These are phyloP conservation scores for Podospora appendiculata DNA, from an alignment of 495 filamentous ascomycete genomes.

Conservation along the genomic window DNA sequence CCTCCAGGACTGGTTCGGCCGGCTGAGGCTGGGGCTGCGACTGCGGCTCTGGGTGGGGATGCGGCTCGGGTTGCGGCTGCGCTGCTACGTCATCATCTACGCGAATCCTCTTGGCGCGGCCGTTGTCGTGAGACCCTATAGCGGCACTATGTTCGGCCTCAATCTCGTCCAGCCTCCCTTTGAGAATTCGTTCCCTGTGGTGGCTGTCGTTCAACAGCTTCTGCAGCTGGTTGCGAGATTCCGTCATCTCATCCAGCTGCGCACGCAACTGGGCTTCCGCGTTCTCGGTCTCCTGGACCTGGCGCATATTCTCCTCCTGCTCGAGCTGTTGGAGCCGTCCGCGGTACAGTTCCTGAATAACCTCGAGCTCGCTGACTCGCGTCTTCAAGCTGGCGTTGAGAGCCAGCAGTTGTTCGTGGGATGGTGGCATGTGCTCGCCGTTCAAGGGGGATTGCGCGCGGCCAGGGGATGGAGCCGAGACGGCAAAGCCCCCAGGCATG, in stretches of 20 bases:
- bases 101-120: constrained; percentile 30
- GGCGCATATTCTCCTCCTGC: constrained; percentile 54
- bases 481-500: constrained; percentile 31
- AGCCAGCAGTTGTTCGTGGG: constrained; percentile 69
- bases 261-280: constrained; percentile 28
- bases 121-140: constrained; percentile 28
- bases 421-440: constrained; percentile 68
- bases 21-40: neutral
- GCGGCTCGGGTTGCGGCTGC: constrained; percentile 9
- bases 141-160: constrained; percentile 49
- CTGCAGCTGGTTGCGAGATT: constrained; percentile 35
- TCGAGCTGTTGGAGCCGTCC: constrained; percentile 85
- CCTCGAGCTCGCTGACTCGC: constrained; percentile 84
- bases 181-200: constrained; percentile 73
- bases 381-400: constrained; percentile 80
- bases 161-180: constrained; percentile 70
- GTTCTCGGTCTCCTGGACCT: constrained; percentile 51
- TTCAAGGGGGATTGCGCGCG: constrained; percentile 60
- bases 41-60: neutral
- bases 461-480: constrained; percentile 58
- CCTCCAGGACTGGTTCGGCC: no score
- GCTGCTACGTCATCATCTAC: constrained; percentile 21
- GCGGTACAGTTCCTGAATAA: constrained; percentile 90
- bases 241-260: constrained; percentile 36
- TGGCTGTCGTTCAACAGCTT: constrained; percentile 67